Percentiles rank a stretch among this genome's conserved stretches.
phyloP scores from a whole-genome alignment of 805 yeast species.

The Suhomyces prunicola region DNA sequence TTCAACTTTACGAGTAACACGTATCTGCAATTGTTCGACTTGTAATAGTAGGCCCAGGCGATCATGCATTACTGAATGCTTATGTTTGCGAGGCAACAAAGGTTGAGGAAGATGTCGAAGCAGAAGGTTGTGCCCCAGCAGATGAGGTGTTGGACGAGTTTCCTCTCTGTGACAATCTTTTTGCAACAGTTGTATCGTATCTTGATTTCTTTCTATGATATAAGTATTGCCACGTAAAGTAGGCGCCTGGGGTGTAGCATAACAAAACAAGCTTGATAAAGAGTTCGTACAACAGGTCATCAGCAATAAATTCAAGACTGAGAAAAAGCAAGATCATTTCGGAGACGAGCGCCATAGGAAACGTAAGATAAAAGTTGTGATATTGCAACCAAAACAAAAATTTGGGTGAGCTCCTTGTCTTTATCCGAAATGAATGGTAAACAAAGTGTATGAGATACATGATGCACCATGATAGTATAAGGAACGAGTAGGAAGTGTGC shows the following conservation, averaged over 20 bases:
- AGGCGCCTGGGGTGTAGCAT: constrained; percentile 35
- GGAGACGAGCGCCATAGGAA: constrained; percentile 30
- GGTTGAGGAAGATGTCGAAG: background rate
- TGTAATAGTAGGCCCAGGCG: background rate
- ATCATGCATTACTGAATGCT: background rate
- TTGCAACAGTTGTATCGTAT: constrained; percentile 12
- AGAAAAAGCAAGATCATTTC: constrained; percentile 37
- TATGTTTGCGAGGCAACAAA: background rate
- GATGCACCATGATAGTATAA: constrained; percentile 37
- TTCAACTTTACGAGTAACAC: background rate
- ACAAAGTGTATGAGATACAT: constrained; percentile 29
- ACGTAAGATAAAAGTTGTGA: constrained; percentile 31
- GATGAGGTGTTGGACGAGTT: constrained; percentile 7
- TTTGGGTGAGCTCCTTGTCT: constrained; percentile 33
- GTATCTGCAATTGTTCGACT: background rate
- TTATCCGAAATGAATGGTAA: constrained; percentile 34
- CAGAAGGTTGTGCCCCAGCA: background rate
- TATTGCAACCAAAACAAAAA: constrained; percentile 37
- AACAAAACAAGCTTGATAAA: constrained; percentile 25
- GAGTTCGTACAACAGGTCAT: constrained; percentile 20
- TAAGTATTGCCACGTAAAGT: constrained; percentile 33
- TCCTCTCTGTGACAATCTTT: constrained; percentile 1
- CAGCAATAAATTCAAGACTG: constrained; percentile 30
- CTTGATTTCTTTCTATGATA: constrained; percentile 15
- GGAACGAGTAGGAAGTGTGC: constrained; percentile 38